Base-by-base conservation (phyloP, 176 grass and related monocot species). In the Canna indica region DNA sequence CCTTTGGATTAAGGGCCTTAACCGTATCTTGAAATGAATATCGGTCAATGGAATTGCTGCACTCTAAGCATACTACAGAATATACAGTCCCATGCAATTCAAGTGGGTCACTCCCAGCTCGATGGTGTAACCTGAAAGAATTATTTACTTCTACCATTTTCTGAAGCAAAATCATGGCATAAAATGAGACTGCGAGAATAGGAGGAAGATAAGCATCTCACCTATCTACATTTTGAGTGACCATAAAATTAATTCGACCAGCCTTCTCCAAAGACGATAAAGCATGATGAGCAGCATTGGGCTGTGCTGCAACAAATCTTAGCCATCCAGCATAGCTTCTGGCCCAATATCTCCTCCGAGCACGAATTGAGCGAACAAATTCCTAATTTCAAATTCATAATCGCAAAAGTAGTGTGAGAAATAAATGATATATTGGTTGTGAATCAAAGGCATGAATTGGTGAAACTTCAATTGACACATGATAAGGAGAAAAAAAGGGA, bases 171-270 rank as follows among this genome's bases (percentile, higher is more conserved):
- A 73, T 35, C 28, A 20, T 59, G 73, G n/a, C 74, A 67, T 20
- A 45, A 74, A 22, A 77, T 22, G 30, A 50, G 38, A 52, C 31
- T 73, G 14, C 15, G 30, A 30, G 44, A 27, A 48, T 74, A 62
- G 32, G 71, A 76, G 52, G 59, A 32, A 69, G 2, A 64, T 1
- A 64, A 72, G 62, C 26, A 38, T 30, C 73, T 20, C 60, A 91
- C 91, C 91, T 96, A 85, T 96, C 92, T 41, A 91, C 92, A 84
- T 96, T 96, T 84, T 96, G 92, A 41, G 88, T 96, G 61, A 96
- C 88, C 81, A 89, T 91, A 64, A 77, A 85, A 76, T 96, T 73
- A 56, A 87, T 44, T 61, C 81, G 83, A 24, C 88, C 85, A 59
- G 79, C 70, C 78, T 83, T 91, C 88, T 96, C 92, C 75, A 96